A percentile compares a stretch with the other conserved stretches of the same genome.
Evolutionary conservation across 306 rosid genomes (phyloP).

Genomic region (Ziziphus jujuba): DNA sequence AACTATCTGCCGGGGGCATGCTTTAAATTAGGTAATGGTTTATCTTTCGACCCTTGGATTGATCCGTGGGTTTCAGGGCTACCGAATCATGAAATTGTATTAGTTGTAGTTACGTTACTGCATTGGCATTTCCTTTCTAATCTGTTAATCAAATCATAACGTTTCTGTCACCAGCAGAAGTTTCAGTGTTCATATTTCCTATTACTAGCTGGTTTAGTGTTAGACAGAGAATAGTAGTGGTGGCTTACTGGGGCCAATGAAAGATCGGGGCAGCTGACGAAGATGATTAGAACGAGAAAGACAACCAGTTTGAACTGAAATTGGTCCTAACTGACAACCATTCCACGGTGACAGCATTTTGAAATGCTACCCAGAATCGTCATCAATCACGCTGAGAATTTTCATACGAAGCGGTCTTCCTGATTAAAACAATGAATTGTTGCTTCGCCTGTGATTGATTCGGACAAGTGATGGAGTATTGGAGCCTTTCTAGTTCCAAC

Average conservation of each 20-base stretch:
- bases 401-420: conserved; percentile 51
- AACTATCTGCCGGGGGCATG: too few species aligned
- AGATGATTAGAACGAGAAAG: conserved; percentile 59
- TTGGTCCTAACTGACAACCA: conserved; percentile 78
- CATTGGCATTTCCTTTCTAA: too few species aligned
- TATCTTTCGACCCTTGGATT: too few species aligned
- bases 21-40: too few species aligned
- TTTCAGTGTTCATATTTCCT: conserved; percentile 2
- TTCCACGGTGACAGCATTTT: conserved; percentile 80
- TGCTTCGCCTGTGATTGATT: conserved; percentile 61
- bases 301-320: conserved; percentile 71
- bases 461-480: conserved; percentile 81
- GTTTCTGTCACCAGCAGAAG: too few species aligned
- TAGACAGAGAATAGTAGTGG: conserved; percentile 18
- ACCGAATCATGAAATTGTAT: too few species aligned
- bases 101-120: too few species aligned
- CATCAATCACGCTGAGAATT: conserved; percentile 49
- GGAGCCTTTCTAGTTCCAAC: conserved; percentile 80
- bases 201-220: conserved; percentile 10
- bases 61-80: too few species aligned
- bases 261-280: conserved; percentile 67
- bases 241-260: conserved; percentile 72
- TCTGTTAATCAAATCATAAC: too few species aligned
- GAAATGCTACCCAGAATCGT: conserved; percentile 71
- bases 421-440: conserved; percentile 76